A percentile compares a stretch with the other conserved stretches of the same genome.
Conservation (phyloP, 306 rosid species). For the Trifolium subterraneum region DNA sequence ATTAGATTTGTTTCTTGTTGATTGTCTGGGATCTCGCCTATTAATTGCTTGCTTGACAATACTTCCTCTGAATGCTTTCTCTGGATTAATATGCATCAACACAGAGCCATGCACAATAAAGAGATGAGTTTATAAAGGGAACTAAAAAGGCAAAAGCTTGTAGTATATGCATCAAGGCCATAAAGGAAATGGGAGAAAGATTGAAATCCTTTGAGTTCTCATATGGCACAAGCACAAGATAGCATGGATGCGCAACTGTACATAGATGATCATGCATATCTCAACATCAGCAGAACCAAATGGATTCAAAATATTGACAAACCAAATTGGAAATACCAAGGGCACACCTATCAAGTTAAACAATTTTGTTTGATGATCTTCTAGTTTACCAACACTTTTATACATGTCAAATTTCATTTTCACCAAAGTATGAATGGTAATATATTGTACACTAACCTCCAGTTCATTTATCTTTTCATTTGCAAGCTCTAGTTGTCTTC, state of each 20-base stretch:
- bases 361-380: slow-evolving; percentile 10
- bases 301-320: slow-evolving; percentile 32
- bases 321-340: slow-evolving; percentile 23
- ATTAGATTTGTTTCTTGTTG: slow-evolving; percentile 60
- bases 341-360: slow-evolving; percentile 12
- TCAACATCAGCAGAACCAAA: slow-evolving; percentile 19
- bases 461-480: slow-evolving; percentile 70
- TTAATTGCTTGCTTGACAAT: slow-evolving; percentile 49
- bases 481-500: slow-evolving; percentile 66
- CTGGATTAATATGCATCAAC: slow-evolving; percentile 50
- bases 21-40: slow-evolving; percentile 51
- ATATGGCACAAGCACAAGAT: slow-evolving; percentile 17
- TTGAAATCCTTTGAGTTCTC: slow-evolving; percentile 15
- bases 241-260: background rate
- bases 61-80: slow-evolving; percentile 66
- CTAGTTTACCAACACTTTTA: slow-evolving; percentile 5
- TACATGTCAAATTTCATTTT: slow-evolving; percentile 6
- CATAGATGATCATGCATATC: slow-evolving; percentile 21
- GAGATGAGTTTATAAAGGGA: slow-evolving; percentile 1
- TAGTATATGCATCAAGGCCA: slow-evolving; percentile 20
- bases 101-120: slow-evolving; percentile 26
- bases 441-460: slow-evolving; percentile 59
- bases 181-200: slow-evolving; percentile 26
- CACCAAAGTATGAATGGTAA: slow-evolving; percentile 32
- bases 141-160: slow-evolving; percentile 21